Evolutionary conservation across 2,329 filamentous ascomycete genomes (phyloP).

Genomic region (Pseudocercospora macadamiae): DNA sequence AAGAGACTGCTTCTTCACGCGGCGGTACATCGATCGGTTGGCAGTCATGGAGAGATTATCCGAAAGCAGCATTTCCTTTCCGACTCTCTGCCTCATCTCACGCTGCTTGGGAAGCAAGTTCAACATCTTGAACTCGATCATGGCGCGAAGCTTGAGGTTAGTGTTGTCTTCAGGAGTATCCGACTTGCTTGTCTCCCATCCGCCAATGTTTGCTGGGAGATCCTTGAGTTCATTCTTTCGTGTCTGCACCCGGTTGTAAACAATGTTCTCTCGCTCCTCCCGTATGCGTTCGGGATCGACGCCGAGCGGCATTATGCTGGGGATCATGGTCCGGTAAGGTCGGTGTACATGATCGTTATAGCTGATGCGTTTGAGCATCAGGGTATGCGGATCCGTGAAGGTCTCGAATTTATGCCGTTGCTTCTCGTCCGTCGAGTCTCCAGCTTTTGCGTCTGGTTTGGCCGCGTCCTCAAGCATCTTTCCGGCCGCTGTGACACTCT

Average conservation of each 20-base stretch:
- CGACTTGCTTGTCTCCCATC: constrained; percentile 76
- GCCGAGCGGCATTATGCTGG: constrained; percentile 85
- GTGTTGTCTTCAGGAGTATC: constrained; percentile 75
- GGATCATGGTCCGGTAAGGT: constrained; percentile 76
- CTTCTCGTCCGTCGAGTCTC: constrained; percentile 39
- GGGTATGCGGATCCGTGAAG: constrained; percentile 72
- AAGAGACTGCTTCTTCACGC: constrained; percentile 96
- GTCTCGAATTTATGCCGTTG: constrained; percentile 64
- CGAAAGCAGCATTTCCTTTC: constrained; percentile 89
- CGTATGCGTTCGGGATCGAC: constrained; percentile 84
- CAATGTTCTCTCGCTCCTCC: constrained; percentile 81
- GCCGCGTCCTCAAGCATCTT: constrained; percentile 58
- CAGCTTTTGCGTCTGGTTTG: constrained; percentile 44
- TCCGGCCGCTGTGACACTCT: constrained; percentile 47
- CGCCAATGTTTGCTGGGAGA: constrained; percentile 80
- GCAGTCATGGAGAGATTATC: constrained; percentile 97
- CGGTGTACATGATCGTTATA: constrained; percentile 79
- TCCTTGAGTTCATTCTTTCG: constrained; percentile 82
- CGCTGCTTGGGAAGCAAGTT: constrained; percentile 87
- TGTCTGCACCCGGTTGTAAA: constrained; percentile 87
- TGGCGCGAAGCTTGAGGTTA: constrained; percentile 79
- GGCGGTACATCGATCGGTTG: constrained; percentile 85
- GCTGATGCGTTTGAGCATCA: constrained; percentile 64
- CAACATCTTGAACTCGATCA: constrained; percentile 95
- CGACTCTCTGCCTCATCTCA: constrained; percentile 80